Evolutionary conservation across 208 protist species (phyloP).

Genomic region (Phytomonas serpens): DNA sequence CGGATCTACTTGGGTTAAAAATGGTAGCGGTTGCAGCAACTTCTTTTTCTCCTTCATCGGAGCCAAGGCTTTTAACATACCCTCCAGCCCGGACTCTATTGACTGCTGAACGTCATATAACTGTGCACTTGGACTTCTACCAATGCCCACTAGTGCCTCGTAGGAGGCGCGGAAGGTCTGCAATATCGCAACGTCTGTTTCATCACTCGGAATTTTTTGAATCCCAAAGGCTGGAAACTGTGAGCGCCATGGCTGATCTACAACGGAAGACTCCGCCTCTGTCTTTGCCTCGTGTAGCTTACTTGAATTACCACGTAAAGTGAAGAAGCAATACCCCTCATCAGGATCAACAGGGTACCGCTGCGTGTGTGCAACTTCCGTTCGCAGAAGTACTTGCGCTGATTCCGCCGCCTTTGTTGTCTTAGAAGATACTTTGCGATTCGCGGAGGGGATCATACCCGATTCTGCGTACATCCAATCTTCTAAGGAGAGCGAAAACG

Average conservation of each 20-base stretch:
- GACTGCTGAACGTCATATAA: constrained; percentile 52
- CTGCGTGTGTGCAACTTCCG: constrained; percentile 1
- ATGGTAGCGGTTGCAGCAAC: background rate
- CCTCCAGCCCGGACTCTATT: constrained; percentile 40
- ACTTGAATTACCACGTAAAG: background rate
- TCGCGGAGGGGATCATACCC: background rate
- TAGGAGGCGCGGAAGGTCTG: constrained; percentile 47
- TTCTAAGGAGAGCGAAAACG: constrained; percentile 17
- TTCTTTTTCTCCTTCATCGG: background rate
- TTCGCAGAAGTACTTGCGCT: background rate
- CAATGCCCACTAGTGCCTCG: constrained; percentile 52
- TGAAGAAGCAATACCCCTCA: constrained; percentile 19
- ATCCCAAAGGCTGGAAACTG: constrained; percentile 26
- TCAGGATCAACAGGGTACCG: constrained; percentile 19
- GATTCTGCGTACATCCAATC: constrained; percentile 24
- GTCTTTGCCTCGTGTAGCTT: background rate
- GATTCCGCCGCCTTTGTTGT: background rate
- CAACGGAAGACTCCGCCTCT: background rate
- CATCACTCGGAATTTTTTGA: constrained; percentile 28
- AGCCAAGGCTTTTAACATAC: constrained; percentile 16
- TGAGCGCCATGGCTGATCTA: background rate
- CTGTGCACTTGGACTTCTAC: constrained; percentile 47
- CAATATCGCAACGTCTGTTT: constrained; percentile 30
- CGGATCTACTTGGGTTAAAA: constrained; percentile 19
- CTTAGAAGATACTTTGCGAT: background rate